These are phyloP conservation scores for Penicillium ochrochloron DNA, from an alignment of 495 filamentous ascomycete genomes.

Conservation along the genomic window DNA sequence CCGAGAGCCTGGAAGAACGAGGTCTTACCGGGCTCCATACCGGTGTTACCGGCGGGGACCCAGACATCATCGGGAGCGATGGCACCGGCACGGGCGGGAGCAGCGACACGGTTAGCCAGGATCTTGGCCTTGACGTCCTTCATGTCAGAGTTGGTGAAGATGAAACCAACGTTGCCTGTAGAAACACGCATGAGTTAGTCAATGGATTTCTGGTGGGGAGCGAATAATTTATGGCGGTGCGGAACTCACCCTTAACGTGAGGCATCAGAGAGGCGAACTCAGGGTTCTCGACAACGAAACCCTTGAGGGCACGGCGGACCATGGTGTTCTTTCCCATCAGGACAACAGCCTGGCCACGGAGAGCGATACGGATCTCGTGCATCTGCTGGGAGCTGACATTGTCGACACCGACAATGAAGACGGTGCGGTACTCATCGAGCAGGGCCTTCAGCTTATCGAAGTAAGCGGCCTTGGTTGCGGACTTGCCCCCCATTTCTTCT, in stretches of 20 bases:
- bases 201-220: background rate
- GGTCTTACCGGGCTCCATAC: slow-evolving; percentile 99
- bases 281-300: slow-evolving; percentile 85
- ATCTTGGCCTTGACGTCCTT: slow-evolving; percentile 92
- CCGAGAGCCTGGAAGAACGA: slow-evolving; percentile 99
- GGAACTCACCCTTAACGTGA: slow-evolving; percentile 75
- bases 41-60: slow-evolving; percentile 96
- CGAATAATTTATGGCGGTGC: background rate
- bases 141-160: slow-evolving; percentile 98
- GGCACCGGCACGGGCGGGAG: slow-evolving; percentile 95
- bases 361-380: slow-evolving; percentile 95
- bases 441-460: slow-evolving; percentile 98
- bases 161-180: slow-evolving; percentile 92
- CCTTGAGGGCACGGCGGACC: slow-evolving; percentile 97
- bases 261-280: slow-evolving; percentile 98
- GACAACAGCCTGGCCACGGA: slow-evolving; percentile 88
- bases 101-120: slow-evolving; percentile 93
- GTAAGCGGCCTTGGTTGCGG: slow-evolving; percentile 91
- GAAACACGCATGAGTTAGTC: slow-evolving; percentile 7
- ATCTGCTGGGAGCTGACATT: slow-evolving; percentile 99
- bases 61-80: slow-evolving; percentile 88
- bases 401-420: slow-evolving; percentile 97
- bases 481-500: slow-evolving; percentile 99
- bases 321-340: slow-evolving; percentile 99
- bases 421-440: slow-evolving; percentile 86